Conservation (phyloP, 2,329 filamentous ascomycete species). For the Colletotrichum chlorophyti region DNA sequence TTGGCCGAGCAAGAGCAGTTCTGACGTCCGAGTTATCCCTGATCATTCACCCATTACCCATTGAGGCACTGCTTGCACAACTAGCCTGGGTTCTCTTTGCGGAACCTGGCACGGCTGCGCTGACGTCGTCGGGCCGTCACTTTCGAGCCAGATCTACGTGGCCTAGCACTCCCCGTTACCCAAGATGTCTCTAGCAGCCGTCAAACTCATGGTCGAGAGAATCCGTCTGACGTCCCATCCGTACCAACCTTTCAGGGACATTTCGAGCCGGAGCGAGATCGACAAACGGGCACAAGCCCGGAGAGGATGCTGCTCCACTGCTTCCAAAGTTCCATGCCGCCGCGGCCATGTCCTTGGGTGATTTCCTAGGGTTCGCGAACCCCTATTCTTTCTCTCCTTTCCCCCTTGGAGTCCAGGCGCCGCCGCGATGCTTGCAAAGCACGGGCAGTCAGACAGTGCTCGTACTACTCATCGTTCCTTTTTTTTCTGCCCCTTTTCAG, state of each 20-base stretch:
- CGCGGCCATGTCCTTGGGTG: conserved; percentile 3
- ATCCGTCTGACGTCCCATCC: background rate
- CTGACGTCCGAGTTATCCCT: no score
- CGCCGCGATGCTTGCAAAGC: background rate
- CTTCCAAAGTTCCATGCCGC: conserved; percentile 25
- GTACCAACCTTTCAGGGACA: background rate
- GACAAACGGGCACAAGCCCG: conserved; percentile 17
- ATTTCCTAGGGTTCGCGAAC: conserved; percentile 16
- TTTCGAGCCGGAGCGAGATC: conserved; percentile 14
- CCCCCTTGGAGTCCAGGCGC: no score
- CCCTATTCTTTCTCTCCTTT: conserved; percentile 24
- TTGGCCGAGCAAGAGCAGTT: conserved; percentile 6
- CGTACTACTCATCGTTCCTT: background rate
- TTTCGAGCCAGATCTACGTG: conserved; percentile 23
- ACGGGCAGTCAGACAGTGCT: background rate
- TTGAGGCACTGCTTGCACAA: background rate
- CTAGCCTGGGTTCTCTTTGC: conserved; percentile 3
- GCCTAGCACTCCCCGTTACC: conserved; percentile 14
- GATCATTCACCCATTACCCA: no score
- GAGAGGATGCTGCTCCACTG: conserved; percentile 18
- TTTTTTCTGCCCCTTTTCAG: conserved; percentile 8
- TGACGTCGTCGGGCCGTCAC: conserved; percentile 24
- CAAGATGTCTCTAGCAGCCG: conserved; percentile 9
- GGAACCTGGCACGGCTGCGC: conserved; percentile 8
- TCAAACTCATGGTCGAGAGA: conserved; percentile 6